Base-by-base conservation (phyloP, 345 rosid species). In the Aegle marmelos region DNA sequence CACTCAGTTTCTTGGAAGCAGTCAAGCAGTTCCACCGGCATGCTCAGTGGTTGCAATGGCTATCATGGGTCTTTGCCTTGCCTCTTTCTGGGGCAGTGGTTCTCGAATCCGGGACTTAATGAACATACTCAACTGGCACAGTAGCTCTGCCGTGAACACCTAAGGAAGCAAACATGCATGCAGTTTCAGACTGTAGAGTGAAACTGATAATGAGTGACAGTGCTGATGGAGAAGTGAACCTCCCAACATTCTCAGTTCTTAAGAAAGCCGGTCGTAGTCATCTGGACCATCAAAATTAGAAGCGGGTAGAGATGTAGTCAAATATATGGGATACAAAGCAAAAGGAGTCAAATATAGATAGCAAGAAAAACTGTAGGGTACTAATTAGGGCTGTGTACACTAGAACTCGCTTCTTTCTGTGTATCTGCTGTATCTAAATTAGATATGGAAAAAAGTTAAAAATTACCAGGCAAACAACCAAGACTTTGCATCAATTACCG, bases 21-120 rank as follows among this genome's bases (percentile, higher is more conserved):
- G 89, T 79, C 97, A 95, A 85, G 97, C 98, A 2, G 99, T 92
- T 68, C 98, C 98, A 25, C 85, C 99, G 16, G 99, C 99, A 14
- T 93, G 96, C 85, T 95, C 99, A 13, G 99, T 95, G 41, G 96
- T 95, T 41, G 93, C 92, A 76, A 95, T 92, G 99, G 99, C 99
- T 48, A 91, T 93, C 75, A 91, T 95, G 98, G 99, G 98, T 74
- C 93, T 95, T 50, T 90, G 90, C 60, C 97, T 95, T 76, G 98
- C 98, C 58, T 91, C 97, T 64, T 89, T 93, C 81, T 95, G 99
- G 98, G 98, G 98, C 22, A 87, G 69, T 21, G 95, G 97, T 62
- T 82, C 11, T 70, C 90, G 89, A 77, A 91, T 95, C 78, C 86
- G 92, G 34, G 90, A 92, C 74, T 41, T 91, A 45, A 87, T 84